Evolutionary conservation across 129 eudicot genomes (phyloP).

Genomic region (Helianthus annuus): HanXRQr2.0-SUNRISE NC_035443.2:97024409-97024908

Average conservation of each 20-base stretch:
- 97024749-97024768: too few relatives aligned
- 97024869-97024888: too few relatives aligned
- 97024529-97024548: constrained; percentile 51
- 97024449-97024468: neutral
- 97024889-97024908: too few relatives aligned
- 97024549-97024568: constrained; percentile 90
- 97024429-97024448: neutral
- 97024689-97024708: neutral
- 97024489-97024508: neutral
- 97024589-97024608: constrained; percentile 74
- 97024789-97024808: too few relatives aligned
- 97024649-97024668: constrained; percentile 85
- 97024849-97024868: too few relatives aligned
- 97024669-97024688: constrained; percentile 43
- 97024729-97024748: too few relatives aligned
- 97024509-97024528: neutral
- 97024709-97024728: neutral
- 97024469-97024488: neutral
- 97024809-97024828: too few relatives aligned
- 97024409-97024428: neutral
- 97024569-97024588: constrained; percentile 75
- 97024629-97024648: constrained; percentile 91
- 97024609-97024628: constrained; percentile 87
- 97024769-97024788: too few relatives aligned
- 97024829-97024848: too few relatives aligned